These are phyloP conservation scores for Creolimax fragrantissima DNA, from an alignment of 78 protist species.

Conservation along the genomic window DNA sequence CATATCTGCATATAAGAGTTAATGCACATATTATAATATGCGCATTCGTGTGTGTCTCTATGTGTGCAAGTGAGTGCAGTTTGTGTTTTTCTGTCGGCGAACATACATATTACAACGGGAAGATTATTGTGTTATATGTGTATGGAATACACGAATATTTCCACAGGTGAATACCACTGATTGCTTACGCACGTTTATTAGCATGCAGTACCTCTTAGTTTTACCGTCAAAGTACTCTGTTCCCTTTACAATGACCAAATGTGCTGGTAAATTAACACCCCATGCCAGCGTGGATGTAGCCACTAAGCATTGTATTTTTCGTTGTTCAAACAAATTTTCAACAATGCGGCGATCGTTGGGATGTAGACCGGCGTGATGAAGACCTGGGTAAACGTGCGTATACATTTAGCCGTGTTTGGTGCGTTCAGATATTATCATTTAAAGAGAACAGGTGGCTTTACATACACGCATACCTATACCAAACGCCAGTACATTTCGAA, in stretches of 20 bases:
- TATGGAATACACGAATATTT: too few relatives aligned
- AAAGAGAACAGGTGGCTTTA: too few relatives aligned
- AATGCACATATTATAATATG: background rate
- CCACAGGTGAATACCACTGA: too few relatives aligned
- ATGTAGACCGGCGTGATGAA: slow-evolving; percentile 97
- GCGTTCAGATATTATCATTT: too few relatives aligned
- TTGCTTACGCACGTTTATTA: too few relatives aligned
- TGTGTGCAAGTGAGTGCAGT: background rate
- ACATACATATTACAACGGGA: too few relatives aligned
- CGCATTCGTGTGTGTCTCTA: background rate
- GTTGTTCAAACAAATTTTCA: slow-evolving; percentile 63
- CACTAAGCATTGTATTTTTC: slow-evolving; percentile 77
- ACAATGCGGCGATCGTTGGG: slow-evolving; percentile 61
- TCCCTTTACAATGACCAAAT: slow-evolving; percentile 95
- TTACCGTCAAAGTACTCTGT: slow-evolving; percentile 81
- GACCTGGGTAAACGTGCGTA: too few relatives aligned
- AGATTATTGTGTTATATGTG: too few relatives aligned
- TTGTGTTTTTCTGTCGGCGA: too few relatives aligned
- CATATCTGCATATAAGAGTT: background rate
- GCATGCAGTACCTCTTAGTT: slow-evolving; percentile 59
- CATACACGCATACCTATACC: too few relatives aligned
- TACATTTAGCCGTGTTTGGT: too few relatives aligned
- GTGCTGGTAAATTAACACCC: slow-evolving; percentile 99
- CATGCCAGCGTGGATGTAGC: slow-evolving; percentile 98
- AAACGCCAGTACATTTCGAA: slow-evolving; percentile 70